Evolutionary conservation across 2,329 filamentous ascomycete species (phyloP).

Genomic region (Neofusicoccum laricinum): DNA sequence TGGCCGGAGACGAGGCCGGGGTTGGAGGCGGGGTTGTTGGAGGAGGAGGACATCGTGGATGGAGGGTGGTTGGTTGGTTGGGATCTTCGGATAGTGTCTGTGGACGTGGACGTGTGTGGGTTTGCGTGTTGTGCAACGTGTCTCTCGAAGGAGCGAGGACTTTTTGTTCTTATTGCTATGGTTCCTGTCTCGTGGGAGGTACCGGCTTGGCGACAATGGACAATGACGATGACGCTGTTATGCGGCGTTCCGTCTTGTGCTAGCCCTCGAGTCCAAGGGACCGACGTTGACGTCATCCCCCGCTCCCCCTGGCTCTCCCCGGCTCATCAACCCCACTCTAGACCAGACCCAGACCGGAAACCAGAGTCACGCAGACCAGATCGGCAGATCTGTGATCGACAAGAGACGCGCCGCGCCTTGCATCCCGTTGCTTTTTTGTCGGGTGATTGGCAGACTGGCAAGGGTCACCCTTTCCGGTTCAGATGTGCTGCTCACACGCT

Average conservation of each 20-base stretch:
- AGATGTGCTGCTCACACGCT: not conserved
- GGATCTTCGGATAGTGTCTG: not conserved
- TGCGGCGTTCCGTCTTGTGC: not conserved
- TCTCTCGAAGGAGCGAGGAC: too few species aligned
- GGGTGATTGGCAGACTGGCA: not conserved
- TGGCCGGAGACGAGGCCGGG: constrained; percentile 60
- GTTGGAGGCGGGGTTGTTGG: not conserved
- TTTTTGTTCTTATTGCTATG: too few species aligned
- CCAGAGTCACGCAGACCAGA: too few species aligned
- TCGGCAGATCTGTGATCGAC: not conserved
- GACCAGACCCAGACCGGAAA: not conserved
- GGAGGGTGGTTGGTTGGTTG: too few species aligned
- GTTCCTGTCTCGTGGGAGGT: too few species aligned
- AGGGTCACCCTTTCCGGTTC: too few species aligned
- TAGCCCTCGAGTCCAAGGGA: not conserved
- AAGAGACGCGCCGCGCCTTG: not conserved
- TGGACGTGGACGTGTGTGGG: not conserved
- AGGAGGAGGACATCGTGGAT: not conserved
- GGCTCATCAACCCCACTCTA: not conserved
- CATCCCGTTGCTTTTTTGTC: not conserved
- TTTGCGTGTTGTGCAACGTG: not conserved
- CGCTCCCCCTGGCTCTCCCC: not conserved
- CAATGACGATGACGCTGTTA: constrained; percentile 2
- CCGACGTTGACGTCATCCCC: constrained; percentile 4
- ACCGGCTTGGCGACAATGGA: not conserved